phyloP scores from a whole-genome alignment of 2,329 filamentous ascomycete genomes.

The Hypocreales sp. region DNA sequence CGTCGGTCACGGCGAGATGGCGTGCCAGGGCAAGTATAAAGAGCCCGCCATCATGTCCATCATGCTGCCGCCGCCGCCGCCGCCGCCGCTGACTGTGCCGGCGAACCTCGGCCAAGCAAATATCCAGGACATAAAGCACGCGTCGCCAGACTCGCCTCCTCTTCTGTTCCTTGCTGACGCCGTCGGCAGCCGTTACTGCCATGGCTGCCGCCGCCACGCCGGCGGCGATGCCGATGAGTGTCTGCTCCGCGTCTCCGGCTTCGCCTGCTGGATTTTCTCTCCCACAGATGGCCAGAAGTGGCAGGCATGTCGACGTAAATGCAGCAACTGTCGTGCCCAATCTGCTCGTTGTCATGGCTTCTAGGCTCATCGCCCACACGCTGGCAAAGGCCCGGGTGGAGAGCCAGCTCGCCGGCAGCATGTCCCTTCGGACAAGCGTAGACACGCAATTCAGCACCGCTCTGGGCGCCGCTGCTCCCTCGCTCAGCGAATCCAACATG shows the following conservation, averaged over 20 bases:
- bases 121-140: conserved; percentile 11
- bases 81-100: conserved; percentile 2
- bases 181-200: conserved; percentile 6
- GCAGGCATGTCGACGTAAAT: conserved; percentile 10
- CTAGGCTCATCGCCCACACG: conserved; percentile 11
- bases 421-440: conserved; percentile 6
- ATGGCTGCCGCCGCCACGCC: conserved; percentile 13
- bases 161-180: conserved; percentile 2
- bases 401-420: conserved; percentile 10
- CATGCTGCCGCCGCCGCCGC: background rate
- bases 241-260: conserved; percentile 8
- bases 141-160: conserved; percentile 8
- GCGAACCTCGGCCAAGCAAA: conserved; percentile 7
- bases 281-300: conserved; percentile 7
- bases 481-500: conserved; percentile 6
- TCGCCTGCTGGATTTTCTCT: conserved; percentile 1
- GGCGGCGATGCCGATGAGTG: conserved; percentile 14
- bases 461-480: conserved; percentile 2
- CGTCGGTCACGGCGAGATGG: conserved; percentile 9
- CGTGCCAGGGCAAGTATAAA: conserved; percentile 12
- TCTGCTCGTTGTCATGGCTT: conserved; percentile 8
- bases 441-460: conserved; percentile 10
- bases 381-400: conserved; percentile 9
- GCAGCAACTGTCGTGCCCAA: conserved; percentile 8
- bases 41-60: conserved; percentile 4